A percentile compares a stretch with the other conserved stretches of the same genome.
Conservation (phyloP, 176 grass and related monocot species). For the Dendrocalamus sinicus region DNA sequence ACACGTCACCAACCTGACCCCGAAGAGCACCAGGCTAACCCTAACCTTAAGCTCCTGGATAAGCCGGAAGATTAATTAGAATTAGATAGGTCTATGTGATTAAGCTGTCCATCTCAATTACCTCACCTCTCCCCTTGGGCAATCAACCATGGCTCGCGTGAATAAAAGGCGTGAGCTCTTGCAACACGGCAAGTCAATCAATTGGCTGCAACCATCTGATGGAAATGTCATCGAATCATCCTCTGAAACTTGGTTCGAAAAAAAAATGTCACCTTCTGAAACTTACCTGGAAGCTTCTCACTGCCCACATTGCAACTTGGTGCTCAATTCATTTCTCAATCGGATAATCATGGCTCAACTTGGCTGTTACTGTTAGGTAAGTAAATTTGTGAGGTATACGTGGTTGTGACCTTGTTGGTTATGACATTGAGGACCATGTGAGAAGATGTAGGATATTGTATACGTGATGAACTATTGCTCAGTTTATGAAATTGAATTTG, state of each 20-base stretch:
- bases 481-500: too few species aligned
- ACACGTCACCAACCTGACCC: background rate
- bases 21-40: background rate
- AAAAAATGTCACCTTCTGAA: background rate
- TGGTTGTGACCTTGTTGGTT: too few species aligned
- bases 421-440: too few species aligned
- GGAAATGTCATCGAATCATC: background rate
- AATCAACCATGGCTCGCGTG: background rate
- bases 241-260: background rate
- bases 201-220: conserved; percentile 11
- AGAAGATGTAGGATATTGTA: too few species aligned
- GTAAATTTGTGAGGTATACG: too few species aligned
- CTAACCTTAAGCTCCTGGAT: background rate
- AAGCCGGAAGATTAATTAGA: background rate
- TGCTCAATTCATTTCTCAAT: background rate
- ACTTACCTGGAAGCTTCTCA: background rate
- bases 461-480: too few species aligned
- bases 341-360: background rate
- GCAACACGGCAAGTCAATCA: conserved; percentile 25
- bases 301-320: background rate
- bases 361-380: background rate
- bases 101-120: background rate
- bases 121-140: background rate
- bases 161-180: background rate
- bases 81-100: background rate